A percentile compares a stretch with the other conserved stretches of the same genome.
These are phyloP conservation scores for Backusella tarrabulga DNA, from an alignment of 192 early-diverging fungal species.

Conservation along the genomic window DNA sequence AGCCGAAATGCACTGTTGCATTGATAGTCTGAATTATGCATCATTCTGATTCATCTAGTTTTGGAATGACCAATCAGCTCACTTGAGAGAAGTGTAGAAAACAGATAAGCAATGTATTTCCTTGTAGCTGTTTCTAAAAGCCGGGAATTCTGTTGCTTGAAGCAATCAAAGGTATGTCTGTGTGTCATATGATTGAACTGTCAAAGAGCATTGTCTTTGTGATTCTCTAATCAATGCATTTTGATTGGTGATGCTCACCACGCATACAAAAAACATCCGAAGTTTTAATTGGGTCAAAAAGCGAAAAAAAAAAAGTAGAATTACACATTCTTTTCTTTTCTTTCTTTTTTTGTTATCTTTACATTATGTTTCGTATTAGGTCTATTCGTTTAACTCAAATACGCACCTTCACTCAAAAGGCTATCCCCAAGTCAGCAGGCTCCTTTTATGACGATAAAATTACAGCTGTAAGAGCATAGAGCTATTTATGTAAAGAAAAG, in stretches of 20 bases:
- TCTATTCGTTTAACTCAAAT: background rate
- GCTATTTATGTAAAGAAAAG: background rate
- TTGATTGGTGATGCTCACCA: background rate
- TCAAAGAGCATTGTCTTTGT: too few species aligned
- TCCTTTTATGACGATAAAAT: conserved; percentile 16
- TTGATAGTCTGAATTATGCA: too few species aligned
- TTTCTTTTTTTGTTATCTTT: background rate
- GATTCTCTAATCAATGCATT: background rate
- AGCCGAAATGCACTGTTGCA: too few species aligned
- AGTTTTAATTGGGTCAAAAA: background rate
- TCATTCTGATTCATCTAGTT: too few species aligned
- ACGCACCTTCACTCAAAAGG: background rate
- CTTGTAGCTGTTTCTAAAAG: too few species aligned
- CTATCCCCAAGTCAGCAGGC: background rate
- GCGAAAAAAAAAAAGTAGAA: background rate
- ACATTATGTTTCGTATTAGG: background rate
- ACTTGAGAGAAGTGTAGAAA: too few species aligned
- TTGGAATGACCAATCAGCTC: too few species aligned
- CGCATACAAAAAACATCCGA: background rate
- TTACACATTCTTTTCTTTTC: background rate
- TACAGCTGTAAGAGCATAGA: conserved; percentile 4
- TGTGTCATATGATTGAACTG: too few species aligned
- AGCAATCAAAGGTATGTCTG: too few species aligned
- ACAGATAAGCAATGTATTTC: too few species aligned
- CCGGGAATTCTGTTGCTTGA: too few species aligned